Base-by-base conservation (phyloP, 768 basidiomycete species). In the Mycena galopus region DNA sequence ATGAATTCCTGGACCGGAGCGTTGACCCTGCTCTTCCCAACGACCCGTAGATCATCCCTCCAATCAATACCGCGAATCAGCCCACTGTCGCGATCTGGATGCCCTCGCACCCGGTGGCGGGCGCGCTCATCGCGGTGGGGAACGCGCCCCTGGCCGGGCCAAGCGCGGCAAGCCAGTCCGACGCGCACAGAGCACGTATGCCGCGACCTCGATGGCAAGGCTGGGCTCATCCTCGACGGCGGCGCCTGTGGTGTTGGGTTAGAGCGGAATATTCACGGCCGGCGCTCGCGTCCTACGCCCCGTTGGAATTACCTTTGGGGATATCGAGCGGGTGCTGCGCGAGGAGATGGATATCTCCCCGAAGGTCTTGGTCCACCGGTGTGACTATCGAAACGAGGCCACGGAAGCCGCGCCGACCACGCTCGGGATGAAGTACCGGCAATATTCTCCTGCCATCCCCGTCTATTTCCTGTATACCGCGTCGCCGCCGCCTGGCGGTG, bases 361-460 rank as follows among this genome's bases (percentile, higher is more conserved):
- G 3, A 84, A 82, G 21, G 92, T 96, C 32, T 85, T 96, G 65
- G 94, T 96, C 16, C 93, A 96, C 79, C 86, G 88, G 63, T 89
- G 94, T 16, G 95, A 97, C 80, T 97, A 92, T 78, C 76, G 83
- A 35, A 94, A 94, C 77, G 85, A 89, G 44, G 81, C 81, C n/a
- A 84, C 93, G 69, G 94, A 96, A 79, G 85, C 86, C 42, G 89
- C 91, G 0, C 98, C 98, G 12, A 96, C 96, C 9, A 99, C 98
- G 0, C 98, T 98, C 2, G 98, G 98, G 35, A 98, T 98, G 97
- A 99, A 99, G 83, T 99, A 99, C 81, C 90, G 93, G 62, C 98
- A 99, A 83, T 99, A 99, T 80, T 94, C 97, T 27, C 98, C 98
- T 2, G 85, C 92, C 1, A 92, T 96, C 5, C 96, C 96, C 2